These are phyloP conservation scores for Acanthamoeba rhysodes DNA, from an alignment of 208 protist genomes.

Conservation along the genomic window DNA sequence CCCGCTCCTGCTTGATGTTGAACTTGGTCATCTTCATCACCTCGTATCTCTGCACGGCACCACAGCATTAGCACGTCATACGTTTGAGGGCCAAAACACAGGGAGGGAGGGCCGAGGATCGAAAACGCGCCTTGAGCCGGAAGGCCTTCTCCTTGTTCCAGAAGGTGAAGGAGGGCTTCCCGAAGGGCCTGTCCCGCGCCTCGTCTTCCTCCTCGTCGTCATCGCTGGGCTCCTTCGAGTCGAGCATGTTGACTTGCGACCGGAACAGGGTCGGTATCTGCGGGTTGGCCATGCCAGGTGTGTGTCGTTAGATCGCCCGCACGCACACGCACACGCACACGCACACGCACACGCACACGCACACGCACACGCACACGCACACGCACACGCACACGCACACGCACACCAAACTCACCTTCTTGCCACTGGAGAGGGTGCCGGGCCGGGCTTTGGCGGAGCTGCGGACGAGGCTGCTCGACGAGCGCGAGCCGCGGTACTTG, in stretches of 20 bases:
- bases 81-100: too few species aligned
- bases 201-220: conserved; percentile 10
- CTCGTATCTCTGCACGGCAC: conserved; percentile 31
- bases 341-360: too few species aligned
- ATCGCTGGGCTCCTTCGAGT: neutral
- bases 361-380: too few species aligned
- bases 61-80: too few species aligned
- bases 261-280: neutral
- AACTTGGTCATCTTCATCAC: conserved; percentile 52
- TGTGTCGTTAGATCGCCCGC: too few species aligned
- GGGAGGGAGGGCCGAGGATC: too few species aligned
- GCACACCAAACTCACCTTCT: neutral
- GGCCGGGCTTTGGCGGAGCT: neutral
- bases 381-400: too few species aligned
- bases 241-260: neutral
- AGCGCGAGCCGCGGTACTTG: neutral
- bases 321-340: too few species aligned
- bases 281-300: too few species aligned
- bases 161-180: conserved; percentile 32
- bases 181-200: neutral
- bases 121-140: conserved; percentile 3
- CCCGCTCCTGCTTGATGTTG: conserved; percentile 14
- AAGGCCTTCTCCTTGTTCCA: conserved; percentile 22
- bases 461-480: neutral
- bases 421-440: neutral